Evolutionary conservation across 1,284 basidiomycete genomes (phyloP).

Genomic region (Volvariella surrecta): DNA sequence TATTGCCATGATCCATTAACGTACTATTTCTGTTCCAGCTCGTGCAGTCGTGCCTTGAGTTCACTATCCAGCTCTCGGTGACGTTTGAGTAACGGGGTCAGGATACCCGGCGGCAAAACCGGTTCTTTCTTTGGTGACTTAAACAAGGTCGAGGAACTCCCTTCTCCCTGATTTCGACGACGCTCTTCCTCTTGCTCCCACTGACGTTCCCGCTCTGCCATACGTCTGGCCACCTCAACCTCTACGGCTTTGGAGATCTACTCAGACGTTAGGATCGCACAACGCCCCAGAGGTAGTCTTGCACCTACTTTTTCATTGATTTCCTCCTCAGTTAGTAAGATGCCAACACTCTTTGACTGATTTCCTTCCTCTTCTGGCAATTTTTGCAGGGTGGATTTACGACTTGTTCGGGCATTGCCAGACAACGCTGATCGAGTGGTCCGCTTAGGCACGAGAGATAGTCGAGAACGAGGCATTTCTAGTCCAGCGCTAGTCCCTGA

Average conservation of each 20-base stretch:
- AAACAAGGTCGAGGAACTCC: slow-evolving; percentile 16
- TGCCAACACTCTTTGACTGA: slow-evolving; percentile 21
- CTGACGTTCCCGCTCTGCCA: slow-evolving; percentile 49
- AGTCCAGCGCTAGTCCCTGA: no score
- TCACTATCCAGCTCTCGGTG: slow-evolving; percentile 62
- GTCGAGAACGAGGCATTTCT: slow-evolving; percentile 16
- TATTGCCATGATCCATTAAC: slow-evolving; percentile 17
- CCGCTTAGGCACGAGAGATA: slow-evolving; percentile 27
- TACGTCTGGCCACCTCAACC: slow-evolving; percentile 56
- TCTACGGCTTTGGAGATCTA: slow-evolving; percentile 69
- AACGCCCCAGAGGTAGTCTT: background rate
- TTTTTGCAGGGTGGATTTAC: slow-evolving; percentile 16
- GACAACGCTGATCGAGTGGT: slow-evolving; percentile 23
- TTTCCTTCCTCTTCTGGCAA: slow-evolving; percentile 18
- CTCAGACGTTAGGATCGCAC: background rate
- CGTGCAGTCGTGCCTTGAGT: slow-evolving; percentile 49
- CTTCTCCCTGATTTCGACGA: slow-evolving; percentile 18
- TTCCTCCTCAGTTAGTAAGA: slow-evolving; percentile 54
- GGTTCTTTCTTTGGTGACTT: slow-evolving; percentile 29
- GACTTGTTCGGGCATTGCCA: slow-evolving; percentile 15
- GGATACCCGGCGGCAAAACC: slow-evolving; percentile 43
- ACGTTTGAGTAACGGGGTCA: slow-evolving; percentile 51
- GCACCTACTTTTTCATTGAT: slow-evolving; percentile 57
- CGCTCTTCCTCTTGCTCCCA: slow-evolving; percentile 30
- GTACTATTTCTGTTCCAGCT: slow-evolving; percentile 65